Base-by-base conservation (phyloP, 2,329 filamentous ascomycete genomes). In the Epicoccum nigrum region DNA sequence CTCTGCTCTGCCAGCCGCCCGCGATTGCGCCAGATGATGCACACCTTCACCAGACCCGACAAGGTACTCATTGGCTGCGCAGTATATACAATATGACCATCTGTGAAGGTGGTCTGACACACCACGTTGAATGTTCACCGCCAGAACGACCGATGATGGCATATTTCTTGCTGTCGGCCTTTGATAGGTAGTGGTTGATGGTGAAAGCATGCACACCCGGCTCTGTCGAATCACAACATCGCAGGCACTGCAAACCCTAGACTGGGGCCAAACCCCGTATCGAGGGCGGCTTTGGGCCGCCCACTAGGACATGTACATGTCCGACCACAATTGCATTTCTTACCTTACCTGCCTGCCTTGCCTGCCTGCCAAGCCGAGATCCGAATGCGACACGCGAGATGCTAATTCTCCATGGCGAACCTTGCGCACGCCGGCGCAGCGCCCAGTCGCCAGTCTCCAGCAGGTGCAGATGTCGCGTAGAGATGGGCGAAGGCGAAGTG, bases 201-300 rank as follows among this genome's bases (percentile, higher is more conserved):
- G 32, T 32, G 39, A 39, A 20, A 8, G 12, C 33, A 34, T 19
- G n/a, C 7, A 19, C 32, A 33, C 33, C 43, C 49, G 43, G 37
- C 23, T 35, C 27, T 39, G 9, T n/a, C 27, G 31, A 43, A 42
- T 21, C 19, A 27, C 33, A 17, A 11, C 25, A 45, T 25, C n/a
- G 31, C 37, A 43, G 15, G 32, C 27, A 33, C 32, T 37, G 37
- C 25, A 41, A 38, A 21, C 17, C 28, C 16, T 40, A 40, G 37
- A 7, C 21, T 32, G 7, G 30, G 32, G 19, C 39, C 32, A 46
- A 43, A 31, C 25, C 38, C 31, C 49, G 49, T 42, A 42, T 32
- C 43, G 49, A 52, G 49, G n/a, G n/a, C n/a, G n/a, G 42, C 23
- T 35, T 23, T 12, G 6, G 31, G 23, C 35, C 27, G 43, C 43